Evolutionary conservation across 257 asterid genomes (phyloP).

Genomic region (Verbena officinalis): DNA sequence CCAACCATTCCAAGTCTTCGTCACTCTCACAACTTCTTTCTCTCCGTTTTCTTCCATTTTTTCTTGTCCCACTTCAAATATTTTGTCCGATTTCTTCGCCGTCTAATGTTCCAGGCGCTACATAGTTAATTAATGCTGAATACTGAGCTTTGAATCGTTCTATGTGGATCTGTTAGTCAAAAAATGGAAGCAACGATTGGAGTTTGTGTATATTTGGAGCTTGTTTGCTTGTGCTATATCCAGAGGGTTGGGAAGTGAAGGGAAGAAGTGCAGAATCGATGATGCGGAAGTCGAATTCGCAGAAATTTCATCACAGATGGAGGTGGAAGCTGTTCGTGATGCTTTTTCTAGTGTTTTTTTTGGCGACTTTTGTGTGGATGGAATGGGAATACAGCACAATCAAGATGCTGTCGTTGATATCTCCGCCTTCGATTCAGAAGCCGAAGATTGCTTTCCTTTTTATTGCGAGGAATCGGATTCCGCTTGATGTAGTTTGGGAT

Average conservation of each 20-base stretch:
- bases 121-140: neutral
- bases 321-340: slow-evolving; percentile 57
- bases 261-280: slow-evolving; percentile 12
- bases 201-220: neutral
- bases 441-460: slow-evolving; percentile 74
- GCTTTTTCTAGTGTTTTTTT: slow-evolving; percentile 49
- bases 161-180: neutral
- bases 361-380: slow-evolving; percentile 52
- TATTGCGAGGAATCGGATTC: slow-evolving; percentile 78
- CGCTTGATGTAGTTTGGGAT: slow-evolving; percentile 79
- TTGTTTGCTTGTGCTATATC: neutral
- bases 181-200: neutral
- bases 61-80: neutral
- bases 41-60: neutral
- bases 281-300: slow-evolving; percentile 48
- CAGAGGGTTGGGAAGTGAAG: slow-evolving; percentile 9
- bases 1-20: slow-evolving; percentile 6
- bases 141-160: neutral
- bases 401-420: slow-evolving; percentile 39
- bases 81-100: slow-evolving; percentile 11
- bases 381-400: slow-evolving; percentile 55
- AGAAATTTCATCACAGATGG: slow-evolving; percentile 64
- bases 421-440: slow-evolving; percentile 43
- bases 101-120: neutral
- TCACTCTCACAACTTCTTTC: too few species aligned